Evolutionary conservation across 331 rosid genomes (phyloP).

Genomic region (Cydonia oblonga): DNA sequence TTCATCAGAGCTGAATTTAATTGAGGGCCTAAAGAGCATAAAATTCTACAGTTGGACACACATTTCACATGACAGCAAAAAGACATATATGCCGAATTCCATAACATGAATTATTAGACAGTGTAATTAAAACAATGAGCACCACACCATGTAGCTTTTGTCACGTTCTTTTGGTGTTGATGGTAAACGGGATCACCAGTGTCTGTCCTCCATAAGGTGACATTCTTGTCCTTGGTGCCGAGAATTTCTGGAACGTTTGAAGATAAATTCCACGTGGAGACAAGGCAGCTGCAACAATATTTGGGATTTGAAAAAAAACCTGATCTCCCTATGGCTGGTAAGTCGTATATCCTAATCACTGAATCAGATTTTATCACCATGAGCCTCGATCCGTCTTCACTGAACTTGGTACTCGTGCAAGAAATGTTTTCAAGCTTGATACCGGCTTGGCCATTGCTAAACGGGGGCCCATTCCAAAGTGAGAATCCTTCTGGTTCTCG

Average conservation of each 20-base stretch:
- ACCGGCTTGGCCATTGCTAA: slow-evolving; percentile 41
- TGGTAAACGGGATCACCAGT: slow-evolving; percentile 53
- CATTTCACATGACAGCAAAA: neutral
- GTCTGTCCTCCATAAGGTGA: slow-evolving; percentile 48
- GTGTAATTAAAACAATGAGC: neutral
- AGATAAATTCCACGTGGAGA: slow-evolving; percentile 66
- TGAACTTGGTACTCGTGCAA: slow-evolving; percentile 50
- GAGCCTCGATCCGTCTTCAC: slow-evolving; percentile 65
- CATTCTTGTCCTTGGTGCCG: slow-evolving; percentile 63
- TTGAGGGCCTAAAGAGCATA: slow-evolving; percentile 55
- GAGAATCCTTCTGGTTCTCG: slow-evolving; percentile 63
- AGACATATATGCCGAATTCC: neutral
- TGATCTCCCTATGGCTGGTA: slow-evolving; percentile 38
- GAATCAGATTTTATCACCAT: slow-evolving; percentile 56
- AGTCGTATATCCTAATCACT: slow-evolving; percentile 38
- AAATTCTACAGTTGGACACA: neutral
- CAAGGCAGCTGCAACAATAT: slow-evolving; percentile 41
- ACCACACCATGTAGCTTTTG: slow-evolving; percentile 57
- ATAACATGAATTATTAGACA: neutral
- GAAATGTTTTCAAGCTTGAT: slow-evolving; percentile 50
- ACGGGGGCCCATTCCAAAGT: slow-evolving; percentile 85
- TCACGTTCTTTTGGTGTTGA: slow-evolving; percentile 63
- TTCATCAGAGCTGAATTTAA: slow-evolving; percentile 75
- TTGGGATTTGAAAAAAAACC: slow-evolving; percentile 65
- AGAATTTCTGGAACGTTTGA: slow-evolving; percentile 67